Conservation (phyloP, 176 grass and related monocot genomes). For the Saccharum spontaneum region DNA sequence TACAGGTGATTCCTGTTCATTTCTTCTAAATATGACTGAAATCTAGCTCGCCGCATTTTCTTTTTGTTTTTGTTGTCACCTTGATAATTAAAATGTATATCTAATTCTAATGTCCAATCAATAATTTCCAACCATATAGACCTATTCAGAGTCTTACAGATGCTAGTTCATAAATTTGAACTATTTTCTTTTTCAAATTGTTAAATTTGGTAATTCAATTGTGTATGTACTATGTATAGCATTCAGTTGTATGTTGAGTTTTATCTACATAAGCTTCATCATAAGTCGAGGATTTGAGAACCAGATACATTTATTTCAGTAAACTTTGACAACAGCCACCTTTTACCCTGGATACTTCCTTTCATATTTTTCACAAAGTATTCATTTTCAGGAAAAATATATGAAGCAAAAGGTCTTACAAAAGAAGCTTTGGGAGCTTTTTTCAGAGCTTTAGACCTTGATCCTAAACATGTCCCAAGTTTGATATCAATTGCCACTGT, state of each 20-base stretch:
- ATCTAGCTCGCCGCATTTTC: background rate
- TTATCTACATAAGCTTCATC: background rate
- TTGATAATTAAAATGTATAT: background rate
- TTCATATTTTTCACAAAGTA: constrained; percentile 32
- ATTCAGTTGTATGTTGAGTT: background rate
- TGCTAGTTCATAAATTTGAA: background rate
- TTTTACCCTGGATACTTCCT: background rate
- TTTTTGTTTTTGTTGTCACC: background rate
- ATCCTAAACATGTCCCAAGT: constrained; percentile 80
- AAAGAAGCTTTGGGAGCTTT: constrained; percentile 78
- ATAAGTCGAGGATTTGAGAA: background rate
- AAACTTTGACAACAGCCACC: background rate
- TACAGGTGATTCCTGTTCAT: constrained; percentile 57
- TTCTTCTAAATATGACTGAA: background rate
- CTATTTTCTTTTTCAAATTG: background rate
- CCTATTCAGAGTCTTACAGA: background rate
- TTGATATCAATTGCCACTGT: constrained; percentile 70
- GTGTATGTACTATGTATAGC: background rate
- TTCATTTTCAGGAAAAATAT: constrained; percentile 67
- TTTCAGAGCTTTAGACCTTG: constrained; percentile 66
- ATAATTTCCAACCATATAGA: background rate
- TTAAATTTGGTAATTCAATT: constrained; percentile 10
- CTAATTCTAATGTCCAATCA: background rate
- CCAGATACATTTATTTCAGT: background rate
- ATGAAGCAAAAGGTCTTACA: constrained; percentile 63